Evolutionary conservation across 2,329 filamentous ascomycete genomes (phyloP).

Genomic region (Paecilomyces sp.): DNA sequence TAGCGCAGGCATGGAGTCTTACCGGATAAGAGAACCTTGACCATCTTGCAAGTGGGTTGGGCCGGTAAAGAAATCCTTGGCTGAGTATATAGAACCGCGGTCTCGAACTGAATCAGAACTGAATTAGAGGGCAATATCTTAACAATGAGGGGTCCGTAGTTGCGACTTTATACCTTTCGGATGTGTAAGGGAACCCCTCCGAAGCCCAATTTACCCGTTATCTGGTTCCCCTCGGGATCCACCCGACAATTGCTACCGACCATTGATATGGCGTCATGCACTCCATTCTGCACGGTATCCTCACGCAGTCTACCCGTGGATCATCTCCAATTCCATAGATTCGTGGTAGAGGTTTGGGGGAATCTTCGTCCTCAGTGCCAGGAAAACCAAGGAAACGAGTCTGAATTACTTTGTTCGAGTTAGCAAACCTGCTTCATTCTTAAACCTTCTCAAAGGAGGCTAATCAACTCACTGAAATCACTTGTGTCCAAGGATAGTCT

Average conservation of each 20-base stretch:
- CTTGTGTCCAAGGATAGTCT: too few species aligned
- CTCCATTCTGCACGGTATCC: not conserved
- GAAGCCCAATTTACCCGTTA: not conserved
- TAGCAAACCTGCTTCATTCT: too few species aligned
- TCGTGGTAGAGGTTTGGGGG: not conserved
- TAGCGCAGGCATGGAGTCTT: constrained; percentile 4
- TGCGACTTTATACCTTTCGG: not conserved
- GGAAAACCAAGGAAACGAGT: not conserved
- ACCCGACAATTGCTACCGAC: not conserved
- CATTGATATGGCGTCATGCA: not conserved
- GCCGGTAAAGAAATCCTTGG: not conserved
- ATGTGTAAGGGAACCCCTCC: not conserved
- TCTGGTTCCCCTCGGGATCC: not conserved
- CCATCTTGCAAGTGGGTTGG: constrained; percentile 17
- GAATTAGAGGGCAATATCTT: not conserved
- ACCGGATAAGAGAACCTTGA: constrained; percentile 34
- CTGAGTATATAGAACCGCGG: not conserved
- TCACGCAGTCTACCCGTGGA: not conserved
- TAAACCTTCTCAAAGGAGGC: too few species aligned
- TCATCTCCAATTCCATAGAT: not conserved
- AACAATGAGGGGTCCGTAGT: not conserved
- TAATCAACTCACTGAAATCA: too few species aligned
- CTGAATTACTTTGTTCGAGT: not conserved
- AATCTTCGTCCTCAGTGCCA: not conserved
- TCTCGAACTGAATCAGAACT: not conserved